These are phyloP conservation scores for Nemania sp. DNA, from an alignment of 2,329 filamentous ascomycete genomes.

Conservation along the genomic window DNA sequence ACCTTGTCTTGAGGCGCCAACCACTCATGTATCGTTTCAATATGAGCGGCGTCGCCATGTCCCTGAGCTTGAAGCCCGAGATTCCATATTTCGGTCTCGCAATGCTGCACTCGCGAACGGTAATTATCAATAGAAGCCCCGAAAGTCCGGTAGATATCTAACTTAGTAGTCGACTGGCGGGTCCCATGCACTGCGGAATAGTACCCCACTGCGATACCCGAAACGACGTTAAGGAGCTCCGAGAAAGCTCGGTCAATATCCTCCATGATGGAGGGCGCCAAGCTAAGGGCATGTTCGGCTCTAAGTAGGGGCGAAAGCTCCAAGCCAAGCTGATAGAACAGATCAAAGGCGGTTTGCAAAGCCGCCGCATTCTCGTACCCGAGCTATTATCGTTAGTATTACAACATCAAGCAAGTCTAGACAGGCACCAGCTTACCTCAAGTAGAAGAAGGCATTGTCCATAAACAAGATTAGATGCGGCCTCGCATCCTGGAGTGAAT, in stretches of 20 bases:
- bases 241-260: constrained; percentile 36
- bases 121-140: constrained; percentile 35
- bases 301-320: constrained; percentile 35
- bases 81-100: constrained; percentile 35
- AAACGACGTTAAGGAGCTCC: constrained; percentile 36
- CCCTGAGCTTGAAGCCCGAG: constrained; percentile 36
- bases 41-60: constrained; percentile 32
- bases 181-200: constrained; percentile 33
- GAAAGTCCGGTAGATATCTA: constrained; percentile 36
- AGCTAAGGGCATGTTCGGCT: constrained; percentile 32
- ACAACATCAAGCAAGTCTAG: neutral
- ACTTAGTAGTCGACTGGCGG: constrained; percentile 13
- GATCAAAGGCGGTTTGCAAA: constrained; percentile 36
- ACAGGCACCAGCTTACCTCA: constrained; percentile 25
- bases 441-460: constrained; percentile 38
- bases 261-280: constrained; percentile 34
- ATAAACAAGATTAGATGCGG: constrained; percentile 36
- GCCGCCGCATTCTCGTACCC: constrained; percentile 36
- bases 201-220: constrained; percentile 34
- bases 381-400: constrained; percentile 26
- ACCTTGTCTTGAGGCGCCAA: constrained; percentile 37
- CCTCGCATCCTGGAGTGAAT: constrained; percentile 34
- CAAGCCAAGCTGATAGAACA: constrained; percentile 38
- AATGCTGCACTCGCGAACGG: constrained; percentile 32
- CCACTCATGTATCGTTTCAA: constrained; percentile 34